Evolutionary conservation across 768 basidiomycete genomes (phyloP), one percentile per base, ranked within the genome.

Genomic region (Psilocybe sp.): DNA sequence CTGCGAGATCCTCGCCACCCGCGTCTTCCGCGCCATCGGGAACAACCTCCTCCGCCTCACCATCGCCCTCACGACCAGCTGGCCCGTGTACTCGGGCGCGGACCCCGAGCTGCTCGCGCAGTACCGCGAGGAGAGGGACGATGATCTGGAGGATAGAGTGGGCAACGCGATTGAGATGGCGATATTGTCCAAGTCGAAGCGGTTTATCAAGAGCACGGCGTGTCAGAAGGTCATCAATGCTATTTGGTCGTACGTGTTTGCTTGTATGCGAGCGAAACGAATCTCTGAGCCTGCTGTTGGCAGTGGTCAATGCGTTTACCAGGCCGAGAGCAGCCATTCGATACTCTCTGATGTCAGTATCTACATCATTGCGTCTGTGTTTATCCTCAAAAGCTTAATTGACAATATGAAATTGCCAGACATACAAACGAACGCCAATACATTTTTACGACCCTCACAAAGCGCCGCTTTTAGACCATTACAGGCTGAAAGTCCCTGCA

Each of bases 81-180:
- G 91, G 91, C 78, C 79, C 0, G 85, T 93, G 3, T 92, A 87
- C 64, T 77, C 79, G 14, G 90, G 91, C 7, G 89, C 88, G 5
- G 85, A 85, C 42, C 66, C 77, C 2, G 72, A 70, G 20, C 62
- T 89, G 10, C 58, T 92, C 35, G 65, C 73, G 15, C 75, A 78
- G 47, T 87, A 82, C 5, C 75, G 77, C 50, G 76, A 80, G 50
- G 82, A 90, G 44, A 69, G 80, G 36, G 84, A 87, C 52, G 82
- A 84, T 47, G 86, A 89, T 58, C 64, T 87, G 31, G 86, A 90
- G 59, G 84, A 92, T 46, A 67, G 85, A 48, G 84, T 93, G 1
- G 94, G 95, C 5, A 97, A 94, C 60, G 94, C 92, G 1, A 88
- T 97, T 44, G 94, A 98, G 65, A 76, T 92, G 75, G 94, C 94